phyloP scores from a whole-genome alignment of 2,329 filamentous ascomycete species.

The Cercospora nicotianae region DNA sequence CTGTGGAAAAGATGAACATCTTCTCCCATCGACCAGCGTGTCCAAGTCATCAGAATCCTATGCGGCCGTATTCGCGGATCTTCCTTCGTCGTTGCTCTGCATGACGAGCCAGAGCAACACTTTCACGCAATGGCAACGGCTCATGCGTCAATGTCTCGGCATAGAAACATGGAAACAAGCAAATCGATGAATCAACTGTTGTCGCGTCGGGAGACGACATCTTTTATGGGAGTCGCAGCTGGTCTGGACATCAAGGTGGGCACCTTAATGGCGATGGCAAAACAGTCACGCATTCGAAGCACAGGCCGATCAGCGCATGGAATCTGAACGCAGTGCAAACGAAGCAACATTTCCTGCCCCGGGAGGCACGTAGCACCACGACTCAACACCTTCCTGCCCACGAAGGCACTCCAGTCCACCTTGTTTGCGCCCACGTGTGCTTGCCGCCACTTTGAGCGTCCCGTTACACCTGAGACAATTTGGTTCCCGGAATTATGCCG shows the following conservation, averaged over 20 bases:
- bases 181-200: background rate
- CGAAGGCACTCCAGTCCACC: background rate
- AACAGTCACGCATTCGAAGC: background rate
- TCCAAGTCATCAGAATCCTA: background rate
- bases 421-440: background rate
- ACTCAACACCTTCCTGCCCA: background rate
- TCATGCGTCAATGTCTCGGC: background rate
- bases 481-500: background rate
- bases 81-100: background rate
- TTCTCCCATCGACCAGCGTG: background rate
- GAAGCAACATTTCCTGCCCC: background rate
- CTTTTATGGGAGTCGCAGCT: background rate
- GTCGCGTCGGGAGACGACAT: background rate
- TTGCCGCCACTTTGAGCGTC: background rate
- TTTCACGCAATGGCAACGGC: background rate
- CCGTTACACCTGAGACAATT: background rate
- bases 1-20: background rate
- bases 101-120: background rate
- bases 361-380: background rate
- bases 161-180: background rate
- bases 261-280: slow-evolving; percentile 13
- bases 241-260: slow-evolving; percentile 13
- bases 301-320: background rate
- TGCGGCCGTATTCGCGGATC: background rate
- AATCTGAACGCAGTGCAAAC: background rate